Evolutionary conservation across 2,329 filamentous ascomycete genomes (phyloP).

Genomic region (Alternaria gansuensis): DNA sequence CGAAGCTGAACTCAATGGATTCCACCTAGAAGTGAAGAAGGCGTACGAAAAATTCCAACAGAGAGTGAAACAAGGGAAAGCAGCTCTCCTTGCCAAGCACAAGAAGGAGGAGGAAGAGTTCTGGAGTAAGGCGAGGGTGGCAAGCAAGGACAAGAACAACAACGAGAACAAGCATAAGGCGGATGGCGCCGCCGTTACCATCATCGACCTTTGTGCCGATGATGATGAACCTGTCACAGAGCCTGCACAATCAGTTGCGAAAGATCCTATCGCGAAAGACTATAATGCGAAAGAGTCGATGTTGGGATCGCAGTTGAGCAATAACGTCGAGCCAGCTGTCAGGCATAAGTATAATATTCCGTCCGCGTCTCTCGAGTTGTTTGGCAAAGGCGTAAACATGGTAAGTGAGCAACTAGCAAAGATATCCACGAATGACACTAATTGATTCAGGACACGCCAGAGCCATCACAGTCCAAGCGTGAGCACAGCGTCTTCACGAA

Average conservation of each 20-base stretch:
- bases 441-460: neutral
- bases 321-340: neutral
- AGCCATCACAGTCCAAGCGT: neutral
- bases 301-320: neutral
- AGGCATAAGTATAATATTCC: neutral
- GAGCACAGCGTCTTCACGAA: neutral
- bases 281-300: neutral
- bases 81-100: conserved; percentile 13
- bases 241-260: neutral
- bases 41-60: conserved; percentile 1
- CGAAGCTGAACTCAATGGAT: neutral
- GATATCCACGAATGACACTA: neutral
- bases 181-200: neutral
- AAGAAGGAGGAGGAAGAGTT: conserved; percentile 18
- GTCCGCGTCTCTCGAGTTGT: conserved; percentile 1
- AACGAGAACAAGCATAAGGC: neutral
- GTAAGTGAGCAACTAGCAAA: neutral
- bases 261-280: neutral
- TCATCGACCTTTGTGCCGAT: conserved; percentile 22
- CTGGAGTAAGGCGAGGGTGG: conserved; percentile 10
- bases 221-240: conserved; percentile 11
- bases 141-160: neutral
- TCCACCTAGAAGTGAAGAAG: neutral
- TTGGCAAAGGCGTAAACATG: neutral
- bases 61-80: neutral